Conservation (phyloP, 495 filamentous ascomycete genomes). For the Penicillium canariense region DNA sequence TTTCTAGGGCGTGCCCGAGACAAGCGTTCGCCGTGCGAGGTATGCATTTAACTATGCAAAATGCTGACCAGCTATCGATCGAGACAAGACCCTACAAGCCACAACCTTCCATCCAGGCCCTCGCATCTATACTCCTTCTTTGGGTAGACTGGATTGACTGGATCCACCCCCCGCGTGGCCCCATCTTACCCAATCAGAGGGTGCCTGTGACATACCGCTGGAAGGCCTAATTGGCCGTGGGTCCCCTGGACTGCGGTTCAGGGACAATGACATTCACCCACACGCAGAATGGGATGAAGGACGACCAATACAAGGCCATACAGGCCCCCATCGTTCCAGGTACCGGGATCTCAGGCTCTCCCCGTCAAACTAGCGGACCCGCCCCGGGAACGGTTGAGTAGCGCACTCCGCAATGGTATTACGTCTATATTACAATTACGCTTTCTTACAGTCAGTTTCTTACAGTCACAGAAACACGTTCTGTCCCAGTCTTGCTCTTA, state of each 20-base stretch:
- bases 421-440: constrained; percentile 2
- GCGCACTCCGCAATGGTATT: constrained; percentile 19
- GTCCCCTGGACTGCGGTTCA: not conserved
- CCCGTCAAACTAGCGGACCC: constrained; percentile 15
- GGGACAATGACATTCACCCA: constrained; percentile 16
- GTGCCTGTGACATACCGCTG: not conserved
- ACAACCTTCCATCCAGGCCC: not conserved
- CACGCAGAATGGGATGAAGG: not conserved
- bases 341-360: constrained; percentile 17
- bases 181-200: not conserved
- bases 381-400: constrained; percentile 20
- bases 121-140: not conserved
- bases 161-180: too few relatives aligned
- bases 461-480: not conserved
- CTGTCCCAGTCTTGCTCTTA: not conserved
- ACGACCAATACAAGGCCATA: constrained; percentile 10
- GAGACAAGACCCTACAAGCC: not conserved
- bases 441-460: not conserved
- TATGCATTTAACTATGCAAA: too few relatives aligned
- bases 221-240: not conserved
- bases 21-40: too few relatives aligned
- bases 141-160: not conserved
- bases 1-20: not conserved
- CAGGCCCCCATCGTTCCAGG: constrained; percentile 20
- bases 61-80: not conserved